Evolutionary conservation across 108 stramenopile genomes (phyloP).

Genomic region (Mayamaea pseudoterrestris): DNA sequence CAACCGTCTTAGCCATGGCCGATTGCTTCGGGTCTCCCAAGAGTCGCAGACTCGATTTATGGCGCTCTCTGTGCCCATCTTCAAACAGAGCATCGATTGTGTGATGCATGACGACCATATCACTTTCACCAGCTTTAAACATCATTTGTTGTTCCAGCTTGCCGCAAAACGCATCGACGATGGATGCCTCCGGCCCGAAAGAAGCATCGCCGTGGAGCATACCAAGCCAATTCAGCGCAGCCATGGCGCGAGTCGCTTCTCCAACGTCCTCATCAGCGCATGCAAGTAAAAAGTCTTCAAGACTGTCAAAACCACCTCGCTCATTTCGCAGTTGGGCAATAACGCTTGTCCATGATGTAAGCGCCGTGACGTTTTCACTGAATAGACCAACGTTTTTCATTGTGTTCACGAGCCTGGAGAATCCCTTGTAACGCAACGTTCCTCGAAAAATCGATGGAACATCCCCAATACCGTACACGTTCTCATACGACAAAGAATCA

Average conservation of each 20-base stretch:
- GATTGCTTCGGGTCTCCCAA: constrained; percentile 47
- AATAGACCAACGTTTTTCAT: constrained; percentile 50
- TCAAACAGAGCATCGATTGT: constrained; percentile 38
- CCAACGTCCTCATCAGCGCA: constrained; percentile 24
- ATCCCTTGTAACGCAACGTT: constrained; percentile 76
- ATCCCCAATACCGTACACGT: constrained; percentile 56
- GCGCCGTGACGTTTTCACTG: constrained; percentile 7
- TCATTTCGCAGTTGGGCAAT: neutral
- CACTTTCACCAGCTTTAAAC: constrained; percentile 34
- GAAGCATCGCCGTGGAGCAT: constrained; percentile 16
- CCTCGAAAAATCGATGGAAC: constrained; percentile 61
- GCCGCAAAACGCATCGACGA: constrained; percentile 46
- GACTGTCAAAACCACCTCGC: neutral
- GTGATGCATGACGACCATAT: constrained; percentile 69
- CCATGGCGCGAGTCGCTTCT: constrained; percentile 17
- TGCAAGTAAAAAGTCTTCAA: constrained; percentile 27
- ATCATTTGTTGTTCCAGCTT: constrained; percentile 30
- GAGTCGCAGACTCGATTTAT: constrained; percentile 35
- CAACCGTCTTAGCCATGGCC: constrained; percentile 71
- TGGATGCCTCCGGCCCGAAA: constrained; percentile 13
- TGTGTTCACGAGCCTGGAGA: constrained; percentile 39
- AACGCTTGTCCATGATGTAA: constrained; percentile 24
- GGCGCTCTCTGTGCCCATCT: constrained; percentile 35
- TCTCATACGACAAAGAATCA: constrained; percentile 52
- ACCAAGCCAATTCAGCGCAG: constrained; percentile 26